phyloP scores from a whole-genome alignment of 495 filamentous ascomycete genomes.

The Tetracladium setigerum region DNA sequence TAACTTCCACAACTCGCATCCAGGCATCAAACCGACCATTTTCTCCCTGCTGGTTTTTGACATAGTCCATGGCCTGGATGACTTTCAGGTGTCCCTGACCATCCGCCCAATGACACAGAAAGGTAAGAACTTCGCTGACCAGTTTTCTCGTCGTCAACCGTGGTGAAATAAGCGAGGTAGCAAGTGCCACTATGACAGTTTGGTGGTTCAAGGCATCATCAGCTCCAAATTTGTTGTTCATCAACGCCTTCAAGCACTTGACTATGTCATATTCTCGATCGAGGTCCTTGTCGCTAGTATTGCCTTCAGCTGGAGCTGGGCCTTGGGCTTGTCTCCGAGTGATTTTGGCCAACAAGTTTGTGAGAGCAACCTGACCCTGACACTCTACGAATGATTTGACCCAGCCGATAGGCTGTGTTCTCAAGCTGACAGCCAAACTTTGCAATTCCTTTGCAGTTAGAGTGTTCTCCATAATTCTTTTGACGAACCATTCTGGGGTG shows the following conservation, averaged over 20 bases:
- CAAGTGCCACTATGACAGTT: slow-evolving; percentile 80
- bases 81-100: slow-evolving; percentile 95
- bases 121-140: slow-evolving; percentile 93
- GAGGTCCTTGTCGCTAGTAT: slow-evolving; percentile 74
- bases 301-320: slow-evolving; percentile 55
- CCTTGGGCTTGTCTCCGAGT: slow-evolving; percentile 78
- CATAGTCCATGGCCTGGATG: slow-evolving; percentile 83
- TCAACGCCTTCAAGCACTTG: slow-evolving; percentile 92
- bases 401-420: slow-evolving; percentile 97
- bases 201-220: slow-evolving; percentile 93
- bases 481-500: slow-evolving; percentile 96
- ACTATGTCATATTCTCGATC: slow-evolving; percentile 96
- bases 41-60: slow-evolving; percentile 84
- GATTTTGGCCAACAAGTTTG: slow-evolving; percentile 87
- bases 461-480: slow-evolving; percentile 90
- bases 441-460: slow-evolving; percentile 87
- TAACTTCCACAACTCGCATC: slow-evolving; percentile 98
- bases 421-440: slow-evolving; percentile 84
- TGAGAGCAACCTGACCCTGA: slow-evolving; percentile 93
- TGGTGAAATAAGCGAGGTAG: slow-evolving; percentile 79
- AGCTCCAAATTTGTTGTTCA: slow-evolving; percentile 99
- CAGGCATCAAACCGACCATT: slow-evolving; percentile 96
- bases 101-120: slow-evolving; percentile 92
- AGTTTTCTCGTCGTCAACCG: slow-evolving; percentile 88
- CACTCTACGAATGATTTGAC: slow-evolving; percentile 95